Conservation (phyloP, 2,329 filamentous ascomycete species). For the Orbilia quercus region DNA sequence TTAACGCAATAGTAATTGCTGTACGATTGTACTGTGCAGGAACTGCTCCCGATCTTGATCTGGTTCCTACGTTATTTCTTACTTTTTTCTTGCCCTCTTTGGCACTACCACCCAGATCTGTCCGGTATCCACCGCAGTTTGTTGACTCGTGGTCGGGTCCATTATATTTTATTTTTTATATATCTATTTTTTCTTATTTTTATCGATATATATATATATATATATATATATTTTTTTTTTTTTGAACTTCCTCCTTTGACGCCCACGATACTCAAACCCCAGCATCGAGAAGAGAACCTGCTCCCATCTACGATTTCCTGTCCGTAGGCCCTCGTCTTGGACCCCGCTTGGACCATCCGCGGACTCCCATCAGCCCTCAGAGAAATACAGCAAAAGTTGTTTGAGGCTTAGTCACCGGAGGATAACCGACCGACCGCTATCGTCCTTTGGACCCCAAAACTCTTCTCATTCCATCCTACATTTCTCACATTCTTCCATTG, state of each 20-base stretch:
- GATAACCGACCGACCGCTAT: conserved; percentile 31
- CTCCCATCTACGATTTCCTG: conserved; percentile 9
- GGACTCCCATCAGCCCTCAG: conserved; percentile 9
- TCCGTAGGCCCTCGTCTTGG: conserved; percentile 21
- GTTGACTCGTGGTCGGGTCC: conserved; percentile 52
- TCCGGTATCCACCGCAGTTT: conserved; percentile 54
- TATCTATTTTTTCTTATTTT: conserved; percentile 55
- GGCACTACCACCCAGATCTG: conserved; percentile 55
- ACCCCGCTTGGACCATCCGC: conserved; percentile 25
- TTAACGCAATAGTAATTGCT: conserved; percentile 19
- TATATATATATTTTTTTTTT: too few species aligned
- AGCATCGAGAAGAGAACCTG: conserved; percentile 29
- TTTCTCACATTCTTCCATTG: conserved; percentile 49
- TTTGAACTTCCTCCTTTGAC: conserved; percentile 30
- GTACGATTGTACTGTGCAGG: conserved; percentile 49
- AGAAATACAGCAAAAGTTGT: too few species aligned
- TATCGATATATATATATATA: conserved; percentile 7
- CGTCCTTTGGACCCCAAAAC: conserved; percentile 8
- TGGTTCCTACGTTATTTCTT: conserved; percentile 38
- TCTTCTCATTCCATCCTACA: conserved; percentile 47
- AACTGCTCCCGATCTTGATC: conserved; percentile 54
- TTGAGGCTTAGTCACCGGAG: conserved; percentile 50
- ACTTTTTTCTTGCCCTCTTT: conserved; percentile 55
- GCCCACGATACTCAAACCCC: conserved; percentile 46
- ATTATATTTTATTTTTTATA: conserved; percentile 52